phyloP scores from a whole-genome alignment of 345 rosid species.

The Trapa bicornis region DNA sequence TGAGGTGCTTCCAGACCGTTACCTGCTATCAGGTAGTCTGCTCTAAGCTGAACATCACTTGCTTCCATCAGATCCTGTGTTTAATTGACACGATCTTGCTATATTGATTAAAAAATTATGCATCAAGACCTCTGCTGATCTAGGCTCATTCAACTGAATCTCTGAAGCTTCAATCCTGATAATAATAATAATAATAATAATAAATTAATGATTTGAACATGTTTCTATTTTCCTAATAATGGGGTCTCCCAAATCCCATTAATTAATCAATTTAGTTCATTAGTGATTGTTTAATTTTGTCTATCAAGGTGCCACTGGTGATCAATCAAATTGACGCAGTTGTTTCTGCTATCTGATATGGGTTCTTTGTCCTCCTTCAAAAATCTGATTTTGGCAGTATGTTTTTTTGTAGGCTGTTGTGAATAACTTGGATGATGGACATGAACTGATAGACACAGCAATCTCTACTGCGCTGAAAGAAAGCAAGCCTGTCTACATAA shows the following conservation, averaged over 20 bases:
- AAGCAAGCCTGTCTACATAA: conserved; percentile 79
- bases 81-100: background rate
- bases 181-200: background rate
- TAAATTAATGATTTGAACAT: background rate
- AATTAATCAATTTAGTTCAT: background rate
- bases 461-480: conserved; percentile 65
- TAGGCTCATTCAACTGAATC: background rate
- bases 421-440: conserved; percentile 71
- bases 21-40: conserved; percentile 55
- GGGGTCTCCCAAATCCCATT: background rate
- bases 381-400: background rate
- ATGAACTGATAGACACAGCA: conserved; percentile 60
- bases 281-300: background rate
- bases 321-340: background rate
- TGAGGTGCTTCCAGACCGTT: conserved; percentile 54
- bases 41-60: background rate
- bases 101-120: background rate
- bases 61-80: background rate
- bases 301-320: background rate
- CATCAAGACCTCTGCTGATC: background rate
- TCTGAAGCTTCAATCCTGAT: background rate
- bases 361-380: background rate
- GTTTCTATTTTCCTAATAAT: background rate
- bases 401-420: conserved; percentile 41
- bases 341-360: background rate